Conservation (phyloP, 805 yeast genomes). For the Kazachstania taianensis region DNA sequence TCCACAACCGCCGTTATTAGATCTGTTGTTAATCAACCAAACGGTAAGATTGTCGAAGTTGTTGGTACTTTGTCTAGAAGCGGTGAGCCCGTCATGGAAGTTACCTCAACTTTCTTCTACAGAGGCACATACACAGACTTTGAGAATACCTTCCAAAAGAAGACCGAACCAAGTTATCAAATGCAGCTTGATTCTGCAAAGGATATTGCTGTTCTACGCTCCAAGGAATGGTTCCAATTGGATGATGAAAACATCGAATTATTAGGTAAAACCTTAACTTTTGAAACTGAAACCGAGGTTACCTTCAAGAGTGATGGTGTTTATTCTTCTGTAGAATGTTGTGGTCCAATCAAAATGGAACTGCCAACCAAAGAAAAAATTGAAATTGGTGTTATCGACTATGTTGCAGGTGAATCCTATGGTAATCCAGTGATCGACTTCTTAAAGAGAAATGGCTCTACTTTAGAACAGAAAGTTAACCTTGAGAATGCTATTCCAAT, state of each 20-base stretch:
- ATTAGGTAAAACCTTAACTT: conserved; percentile 69
- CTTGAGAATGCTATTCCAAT: conserved; percentile 88
- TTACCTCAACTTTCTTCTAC: conserved; percentile 90
- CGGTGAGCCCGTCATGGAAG: conserved; percentile 79
- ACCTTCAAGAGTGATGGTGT: conserved; percentile 68
- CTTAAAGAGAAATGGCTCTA: conserved; percentile 80
- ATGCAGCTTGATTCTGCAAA: conserved; percentile 61
- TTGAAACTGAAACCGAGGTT: conserved; percentile 79
- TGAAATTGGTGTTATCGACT: conserved; percentile 73
- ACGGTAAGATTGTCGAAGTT: conserved; percentile 94
- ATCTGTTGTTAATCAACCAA: conserved; percentile 81
- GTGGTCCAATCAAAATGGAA: conserved; percentile 79
- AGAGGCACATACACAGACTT: conserved; percentile 85
- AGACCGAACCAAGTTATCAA: conserved; percentile 79
- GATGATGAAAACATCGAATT: conserved; percentile 59
- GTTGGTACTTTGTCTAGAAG: conserved; percentile 78
- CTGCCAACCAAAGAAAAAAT: conserved; percentile 84
- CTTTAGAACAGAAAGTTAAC: conserved; percentile 87
- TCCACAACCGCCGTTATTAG: conserved; percentile 73
- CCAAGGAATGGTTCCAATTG: conserved; percentile 97
- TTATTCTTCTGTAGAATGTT: conserved; percentile 69
- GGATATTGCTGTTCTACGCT: conserved; percentile 85
- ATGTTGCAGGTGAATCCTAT: conserved; percentile 83
- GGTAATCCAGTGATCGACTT: conserved; percentile 98
- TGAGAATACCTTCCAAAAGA: conserved; percentile 85